Percentiles rank a stretch among this genome's conserved stretches.
Conservation (phyloP, 2,329 filamentous ascomycete genomes). For the Alternaria infectoria region DNA sequence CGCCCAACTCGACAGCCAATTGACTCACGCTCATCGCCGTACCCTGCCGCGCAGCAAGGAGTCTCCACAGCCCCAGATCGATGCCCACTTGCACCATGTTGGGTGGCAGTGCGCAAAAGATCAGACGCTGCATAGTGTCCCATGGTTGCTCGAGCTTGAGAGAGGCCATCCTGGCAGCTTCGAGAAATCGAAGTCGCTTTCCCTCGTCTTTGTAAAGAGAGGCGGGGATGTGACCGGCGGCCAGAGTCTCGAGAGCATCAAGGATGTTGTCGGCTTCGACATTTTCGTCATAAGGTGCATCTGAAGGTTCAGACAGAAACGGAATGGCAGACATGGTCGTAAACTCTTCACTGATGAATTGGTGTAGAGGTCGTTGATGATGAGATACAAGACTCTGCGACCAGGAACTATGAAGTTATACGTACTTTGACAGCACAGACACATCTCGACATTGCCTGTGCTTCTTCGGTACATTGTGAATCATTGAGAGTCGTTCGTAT, state of each 20-base stretch:
- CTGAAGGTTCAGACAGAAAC: not conserved
- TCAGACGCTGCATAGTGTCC: slow-evolving; percentile 7
- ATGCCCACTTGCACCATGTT: slow-evolving; percentile 9
- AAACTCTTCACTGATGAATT: not conserved
- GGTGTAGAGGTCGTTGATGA: not conserved
- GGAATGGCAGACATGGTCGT: not conserved
- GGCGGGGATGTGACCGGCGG: not conserved
- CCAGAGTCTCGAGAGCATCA: slow-evolving; percentile 1
- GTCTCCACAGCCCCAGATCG: slow-evolving; percentile 5
- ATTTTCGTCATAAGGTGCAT: not conserved
- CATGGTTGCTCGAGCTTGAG: slow-evolving; percentile 6
- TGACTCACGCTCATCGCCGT: slow-evolving; percentile 1
- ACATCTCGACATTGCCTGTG: not conserved
- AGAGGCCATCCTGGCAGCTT: slow-evolving; percentile 7
- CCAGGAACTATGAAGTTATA: not conserved
- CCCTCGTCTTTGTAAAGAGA: slow-evolving; percentile 1
- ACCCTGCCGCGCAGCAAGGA: not conserved
- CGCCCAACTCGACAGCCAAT: slow-evolving; percentile 1
- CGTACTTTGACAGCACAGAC: not conserved
- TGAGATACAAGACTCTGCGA: not conserved
- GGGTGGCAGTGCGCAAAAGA: slow-evolving; percentile 5
- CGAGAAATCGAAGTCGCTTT: slow-evolving; percentile 5
- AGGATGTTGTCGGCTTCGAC: not conserved
- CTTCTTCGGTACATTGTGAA: not conserved
- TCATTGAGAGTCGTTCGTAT: not conserved